Base-by-base conservation (phyloP, 2,329 filamentous ascomycete species). In the Colletotrichum incanum region DNA sequence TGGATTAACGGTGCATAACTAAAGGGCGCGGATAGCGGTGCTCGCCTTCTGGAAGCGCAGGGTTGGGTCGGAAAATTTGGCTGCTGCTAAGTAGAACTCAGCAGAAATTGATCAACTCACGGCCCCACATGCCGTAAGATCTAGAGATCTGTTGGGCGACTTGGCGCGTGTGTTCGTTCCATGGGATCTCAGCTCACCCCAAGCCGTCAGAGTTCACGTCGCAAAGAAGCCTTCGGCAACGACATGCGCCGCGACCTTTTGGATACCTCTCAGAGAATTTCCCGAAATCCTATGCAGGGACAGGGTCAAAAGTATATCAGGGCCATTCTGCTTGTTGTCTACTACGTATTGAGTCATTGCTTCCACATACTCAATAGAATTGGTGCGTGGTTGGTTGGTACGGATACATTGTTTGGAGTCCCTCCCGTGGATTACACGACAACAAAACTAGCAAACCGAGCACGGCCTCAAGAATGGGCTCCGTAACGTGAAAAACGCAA, bases 151-250 rank as follows among this genome's bases (percentile, higher is more conserved):
- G 34, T 20, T 9, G n/a, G 20, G 20, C 12, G 54, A 39, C 34
- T 18, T 18, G 6, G 12, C 12, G 37, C 34, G 12, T 9, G 55
- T 6, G 37, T 55, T 6, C 2, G 20, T 39, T 4, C 39, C 12
- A 41, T 37, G 56, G n/a, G 43, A 49, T 34, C 9, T 20, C 43
- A 47, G 16, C 58, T 23, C 9, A n/a, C n/a, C 1, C 12, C n/a
- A 26, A 20, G 9, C 41, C 43, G 58, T 20, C 37, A 43, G n/a
- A 11, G 55, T 59, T 20, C n/a, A 28, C 20, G 34, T 8, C 12
- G 59, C 28, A 28, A 41, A 18, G 34, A 63, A 20, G 16, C 23
- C 54, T 43, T 31, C 49, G 61, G 47, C 8, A 64, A 54, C 18
- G 61, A 28, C 18, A 28, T 43, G 16, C 16, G 61, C 47, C 47